Evolutionary conservation across 2,329 filamentous ascomycete species (phyloP), one percentile per base, ranked within the genome.

Genomic region (Penicillium fuscoglaucum): DNA sequence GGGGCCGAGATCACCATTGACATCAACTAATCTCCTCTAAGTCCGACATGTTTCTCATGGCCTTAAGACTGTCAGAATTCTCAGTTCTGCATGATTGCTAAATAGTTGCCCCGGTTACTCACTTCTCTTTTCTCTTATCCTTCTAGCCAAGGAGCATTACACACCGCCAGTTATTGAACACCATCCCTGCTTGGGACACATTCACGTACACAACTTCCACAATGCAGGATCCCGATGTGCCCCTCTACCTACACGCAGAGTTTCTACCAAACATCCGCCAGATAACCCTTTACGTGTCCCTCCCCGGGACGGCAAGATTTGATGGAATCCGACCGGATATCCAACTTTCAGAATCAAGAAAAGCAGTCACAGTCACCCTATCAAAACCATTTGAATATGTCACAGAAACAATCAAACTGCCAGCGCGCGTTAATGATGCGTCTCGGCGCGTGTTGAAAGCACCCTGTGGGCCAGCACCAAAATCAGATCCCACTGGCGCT

Each of bases 251-350:
- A 15, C 86, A 87, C 62, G 83, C 84, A 26, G 85, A 88, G 70
- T 78, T 85, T 17, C 74, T 87, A 39, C 78, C 83, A 37, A 82
- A 87, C 61, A 85, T 87, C 61, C 81, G 83, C 43, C 84, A 85
- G 59, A 75, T 86, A 43, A 84, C 83, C 3, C 75, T 87, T 17
- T 82, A 84, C 63, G 80, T 82, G 1, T 82, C 80, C 2, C 71
- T 86, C 6, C 73, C 70, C 1, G 50, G 59, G 43, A 52, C 43
- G 10, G 44, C 56, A 46, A 33, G 47, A 17, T 41, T 63, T 3
- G 31, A 61, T 21, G 48, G 52, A 37, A 48, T 61, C 37, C 52
- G 49, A 31, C 66, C 67, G 13, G 46, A 65, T 7, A 68, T 74
- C 46, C 66, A 65, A n/a, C 62, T 78, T 7, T 72, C 72, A 8